Evolutionary conservation across 2,329 filamentous ascomycete species (phyloP).

Genomic region (Acephala macrosclerotiorum): DNA sequence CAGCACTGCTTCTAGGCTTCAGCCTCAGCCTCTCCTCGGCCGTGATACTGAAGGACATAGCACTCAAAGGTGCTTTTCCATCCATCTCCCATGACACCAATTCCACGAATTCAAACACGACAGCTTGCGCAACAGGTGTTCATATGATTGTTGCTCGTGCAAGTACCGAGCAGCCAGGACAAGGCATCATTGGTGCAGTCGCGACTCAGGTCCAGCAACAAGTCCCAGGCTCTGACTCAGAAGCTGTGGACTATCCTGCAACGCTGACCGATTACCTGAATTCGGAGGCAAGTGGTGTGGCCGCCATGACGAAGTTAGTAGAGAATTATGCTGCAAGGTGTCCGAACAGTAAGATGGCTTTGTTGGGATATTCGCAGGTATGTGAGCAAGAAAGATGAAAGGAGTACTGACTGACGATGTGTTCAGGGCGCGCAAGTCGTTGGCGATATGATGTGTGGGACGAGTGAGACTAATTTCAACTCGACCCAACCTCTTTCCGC

Average conservation of each 20-base stretch:
- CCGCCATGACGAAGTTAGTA: slow-evolving; percentile 42
- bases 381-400: background rate
- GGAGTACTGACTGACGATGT: slow-evolving; percentile 15
- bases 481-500: slow-evolving; percentile 26
- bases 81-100: background rate
- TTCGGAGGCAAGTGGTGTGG: slow-evolving; percentile 43
- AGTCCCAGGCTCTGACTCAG: slow-evolving; percentile 45
- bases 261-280: slow-evolving; percentile 38
- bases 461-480: slow-evolving; percentile 35
- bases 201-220: slow-evolving; percentile 42
- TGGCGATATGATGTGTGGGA: slow-evolving; percentile 42
- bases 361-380: slow-evolving; percentile 47
- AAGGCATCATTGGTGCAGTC: slow-evolving; percentile 45
- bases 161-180: slow-evolving; percentile 44
- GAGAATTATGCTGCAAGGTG: slow-evolving; percentile 43
- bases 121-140: slow-evolving; percentile 19
- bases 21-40: background rate
- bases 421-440: slow-evolving; percentile 41
- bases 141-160: slow-evolving; percentile 49
- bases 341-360: slow-evolving; percentile 42
- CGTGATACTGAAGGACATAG: background rate
- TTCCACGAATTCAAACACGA: slow-evolving; percentile 11
- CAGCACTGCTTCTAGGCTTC: background rate
- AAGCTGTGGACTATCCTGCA: slow-evolving; percentile 45
- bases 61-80: background rate